Evolutionary conservation across 2,329 filamentous ascomycete species (phyloP).

Genomic region (Cercospora zeina): DNA sequence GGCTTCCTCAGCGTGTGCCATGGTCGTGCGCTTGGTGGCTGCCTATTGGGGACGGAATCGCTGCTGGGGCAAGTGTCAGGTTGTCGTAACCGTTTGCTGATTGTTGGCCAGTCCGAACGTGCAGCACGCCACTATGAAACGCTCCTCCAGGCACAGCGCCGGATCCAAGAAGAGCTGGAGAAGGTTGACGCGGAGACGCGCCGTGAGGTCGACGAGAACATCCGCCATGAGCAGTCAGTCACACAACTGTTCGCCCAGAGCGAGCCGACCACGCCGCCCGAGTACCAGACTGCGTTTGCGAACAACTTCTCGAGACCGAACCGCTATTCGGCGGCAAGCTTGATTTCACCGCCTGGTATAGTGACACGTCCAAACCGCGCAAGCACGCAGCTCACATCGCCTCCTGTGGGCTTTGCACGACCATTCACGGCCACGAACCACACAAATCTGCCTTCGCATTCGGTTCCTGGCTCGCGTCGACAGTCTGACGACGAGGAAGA

Average conservation of each 20-base stretch:
- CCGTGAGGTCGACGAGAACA: slow-evolving; percentile 78
- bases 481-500: slow-evolving; percentile 88
- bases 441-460: slow-evolving; percentile 73
- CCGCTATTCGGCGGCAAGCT: slow-evolving; percentile 83
- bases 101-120: slow-evolving; percentile 73
- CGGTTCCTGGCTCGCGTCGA: slow-evolving; percentile 79
- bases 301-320: slow-evolving; percentile 76
- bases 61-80: background rate
- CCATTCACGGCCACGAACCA: slow-evolving; percentile 58
- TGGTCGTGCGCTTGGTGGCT: background rate
- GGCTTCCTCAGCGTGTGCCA: background rate
- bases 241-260: slow-evolving; percentile 66
- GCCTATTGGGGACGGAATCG: background rate
- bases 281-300: slow-evolving; percentile 77
- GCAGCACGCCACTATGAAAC: slow-evolving; percentile 91
- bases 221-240: slow-evolving; percentile 80
- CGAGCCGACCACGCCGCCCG: slow-evolving; percentile 93
- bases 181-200: slow-evolving; percentile 82
- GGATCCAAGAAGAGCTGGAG: slow-evolving; percentile 91
- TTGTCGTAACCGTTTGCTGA: slow-evolving; percentile 23
- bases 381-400: slow-evolving; percentile 77
- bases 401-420: slow-evolving; percentile 61
- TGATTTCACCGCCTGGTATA: slow-evolving; percentile 74
- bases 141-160: slow-evolving; percentile 81
- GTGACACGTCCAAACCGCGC: slow-evolving; percentile 66